These are phyloP conservation scores for Piloderma croceum DNA, from an alignment of 768 basidiomycete species.

Conservation along the genomic window DNA sequence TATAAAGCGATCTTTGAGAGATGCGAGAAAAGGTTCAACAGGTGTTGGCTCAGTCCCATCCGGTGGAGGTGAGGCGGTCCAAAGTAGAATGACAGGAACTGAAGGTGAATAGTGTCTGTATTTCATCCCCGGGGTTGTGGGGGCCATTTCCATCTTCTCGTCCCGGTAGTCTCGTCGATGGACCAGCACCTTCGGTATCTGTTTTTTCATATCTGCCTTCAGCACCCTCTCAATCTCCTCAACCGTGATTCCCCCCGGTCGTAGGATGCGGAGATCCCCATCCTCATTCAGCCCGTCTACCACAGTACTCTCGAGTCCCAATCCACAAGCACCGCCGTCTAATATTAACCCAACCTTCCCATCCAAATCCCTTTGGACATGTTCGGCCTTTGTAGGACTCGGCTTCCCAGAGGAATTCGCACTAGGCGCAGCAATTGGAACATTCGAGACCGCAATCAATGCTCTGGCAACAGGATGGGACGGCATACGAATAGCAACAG, in stretches of 20 bases:
- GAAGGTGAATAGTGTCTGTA: slow-evolving; percentile 95
- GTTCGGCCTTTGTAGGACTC: slow-evolving; percentile 84
- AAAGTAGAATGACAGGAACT: slow-evolving; percentile 76
- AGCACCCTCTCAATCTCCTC: slow-evolving; percentile 75
- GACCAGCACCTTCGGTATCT: slow-evolving; percentile 62
- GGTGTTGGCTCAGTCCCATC: slow-evolving; percentile 24
- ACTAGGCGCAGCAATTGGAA: slow-evolving; percentile 89
- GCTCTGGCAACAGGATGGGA: slow-evolving; percentile 90
- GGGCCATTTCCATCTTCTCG: slow-evolving; percentile 62
- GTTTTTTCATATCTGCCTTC: slow-evolving; percentile 32
- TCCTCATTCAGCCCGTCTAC: slow-evolving; percentile 78
- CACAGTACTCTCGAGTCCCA: slow-evolving; percentile 95
- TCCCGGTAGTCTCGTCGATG: slow-evolving; percentile 76
- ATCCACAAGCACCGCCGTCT: slow-evolving; percentile 86
- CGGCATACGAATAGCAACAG: slow-evolving; percentile 91
- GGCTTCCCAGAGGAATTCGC: slow-evolving; percentile 94
- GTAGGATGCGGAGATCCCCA: slow-evolving; percentile 72
- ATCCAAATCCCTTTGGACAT: slow-evolving; percentile 74
- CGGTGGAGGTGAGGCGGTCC: slow-evolving; percentile 43
- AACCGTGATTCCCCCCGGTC: slow-evolving; percentile 90
- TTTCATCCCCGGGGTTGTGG: slow-evolving; percentile 98
- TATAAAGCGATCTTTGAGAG: slow-evolving; percentile 28
- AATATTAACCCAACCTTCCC: slow-evolving; percentile 74
- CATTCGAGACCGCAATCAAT: slow-evolving; percentile 66
- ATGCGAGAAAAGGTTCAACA: slow-evolving; percentile 35